Evolutionary conservation across 768 basidiomycete species (phyloP), one percentile per base, ranked within the genome.

Genomic region (Terana coerulea): DNA sequence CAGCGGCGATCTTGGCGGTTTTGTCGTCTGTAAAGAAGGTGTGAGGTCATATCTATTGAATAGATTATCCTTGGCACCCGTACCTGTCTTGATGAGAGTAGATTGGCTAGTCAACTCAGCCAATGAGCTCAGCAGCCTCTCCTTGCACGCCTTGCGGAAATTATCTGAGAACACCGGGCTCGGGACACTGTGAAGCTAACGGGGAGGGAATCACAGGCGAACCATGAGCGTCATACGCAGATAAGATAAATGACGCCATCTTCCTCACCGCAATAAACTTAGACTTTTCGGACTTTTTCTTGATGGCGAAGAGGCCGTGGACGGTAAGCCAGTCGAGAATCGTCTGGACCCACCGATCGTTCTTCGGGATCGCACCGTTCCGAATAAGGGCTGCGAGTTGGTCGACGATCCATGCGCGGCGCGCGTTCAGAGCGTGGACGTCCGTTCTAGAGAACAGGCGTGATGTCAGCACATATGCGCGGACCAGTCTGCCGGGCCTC

Each of bases 321-420:
- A 92, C 77, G 54, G 79, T 67, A 36, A 97, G 73, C 80, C 92
- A 97, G 54, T 95, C 83, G 24, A 98, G 73, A 48, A 94, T 70
- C 10, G 74, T 70, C 49, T 78, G 74, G 17, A 95, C 73, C 84
- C 91, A 93, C 30, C 74, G 75, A 63, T 95, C 93, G 36, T 77
- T 75, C 63, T 90, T 93, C 3, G 86, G 89, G 41, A 95, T 78
- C 1, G 81, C 77, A 11, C 83, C 81, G 62, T 92, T 94, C 35
- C 85, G 84, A 56, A 95, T 72, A 26, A 97, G 79, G 3, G 80
- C 76, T 12, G 79, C 74, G 17, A 97, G 73, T 67, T 98, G 95
- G 41, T 97, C 93, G 43, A 89, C 76, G 28, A 91, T 81, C 95
- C 95, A 99, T 24, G 67, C 66, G 50, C 93, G 73, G 49, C 84